Percentiles rank a stretch among this genome's conserved stretches.
Evolutionary conservation across 2,329 filamentous ascomycete genomes (phyloP).

Genomic region (Aulographum hederae): DNA sequence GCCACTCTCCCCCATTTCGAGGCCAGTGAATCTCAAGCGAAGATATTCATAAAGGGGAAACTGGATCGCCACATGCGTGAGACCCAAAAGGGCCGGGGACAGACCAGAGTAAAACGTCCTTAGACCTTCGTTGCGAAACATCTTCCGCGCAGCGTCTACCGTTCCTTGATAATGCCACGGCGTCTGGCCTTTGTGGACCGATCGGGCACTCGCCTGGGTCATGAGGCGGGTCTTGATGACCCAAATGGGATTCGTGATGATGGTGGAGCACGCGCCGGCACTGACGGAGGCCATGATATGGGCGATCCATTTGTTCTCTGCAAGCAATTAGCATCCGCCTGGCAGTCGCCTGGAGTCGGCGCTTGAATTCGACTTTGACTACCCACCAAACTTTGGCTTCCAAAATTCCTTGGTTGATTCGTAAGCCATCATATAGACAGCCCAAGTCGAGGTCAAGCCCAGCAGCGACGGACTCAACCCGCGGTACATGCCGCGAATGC

Average conservation of each 20-base stretch:
- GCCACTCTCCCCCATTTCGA: slow-evolving; percentile 72
- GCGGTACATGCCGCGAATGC: slow-evolving; percentile 76
- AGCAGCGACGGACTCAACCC: slow-evolving; percentile 87
- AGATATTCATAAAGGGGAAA: slow-evolving; percentile 92
- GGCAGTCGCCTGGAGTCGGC: background rate
- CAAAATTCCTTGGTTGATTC: slow-evolving; percentile 69
- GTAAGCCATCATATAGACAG: slow-evolving; percentile 94
- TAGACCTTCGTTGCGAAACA: slow-evolving; percentile 83
- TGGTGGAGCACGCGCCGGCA: slow-evolving; percentile 80
- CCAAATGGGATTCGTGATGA: slow-evolving; percentile 96
- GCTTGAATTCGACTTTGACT: too few relatives aligned
- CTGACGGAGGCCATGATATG: slow-evolving; percentile 81
- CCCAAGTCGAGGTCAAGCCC: slow-evolving; percentile 94
- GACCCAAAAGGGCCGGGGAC: slow-evolving; percentile 73
- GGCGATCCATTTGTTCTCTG: slow-evolving; percentile 59
- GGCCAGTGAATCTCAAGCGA: slow-evolving; percentile 76
- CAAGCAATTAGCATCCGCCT: slow-evolving; percentile 6
- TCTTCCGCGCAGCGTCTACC: slow-evolving; percentile 80
- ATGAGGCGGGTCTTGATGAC: slow-evolving; percentile 97
- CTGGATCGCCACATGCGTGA: slow-evolving; percentile 92
- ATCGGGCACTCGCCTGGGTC: slow-evolving; percentile 59
- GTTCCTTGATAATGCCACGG: slow-evolving; percentile 87
- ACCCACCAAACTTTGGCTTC: slow-evolving; percentile 38
- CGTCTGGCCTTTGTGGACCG: slow-evolving; percentile 37
- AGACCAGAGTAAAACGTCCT: slow-evolving; percentile 89